Base-by-base conservation (phyloP, 108 stramenopile species). In the Halocafeteria seosinensis region DNA sequence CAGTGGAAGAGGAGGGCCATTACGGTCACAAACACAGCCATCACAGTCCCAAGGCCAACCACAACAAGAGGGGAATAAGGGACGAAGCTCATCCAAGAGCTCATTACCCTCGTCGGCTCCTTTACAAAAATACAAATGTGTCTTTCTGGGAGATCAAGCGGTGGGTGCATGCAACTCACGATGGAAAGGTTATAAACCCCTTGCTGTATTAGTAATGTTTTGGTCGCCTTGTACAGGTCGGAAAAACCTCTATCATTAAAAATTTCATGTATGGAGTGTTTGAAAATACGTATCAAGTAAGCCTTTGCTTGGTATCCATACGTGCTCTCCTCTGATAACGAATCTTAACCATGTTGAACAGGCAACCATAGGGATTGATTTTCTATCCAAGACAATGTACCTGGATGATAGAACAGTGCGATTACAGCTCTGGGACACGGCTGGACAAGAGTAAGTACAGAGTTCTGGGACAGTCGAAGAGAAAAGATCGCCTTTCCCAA, bases 301-400 rank as follows among this genome's bases (percentile, higher is more conserved):
- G 28, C 5, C 9, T 63, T 17, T 42, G 37, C 25, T 9, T n/a
- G n/a, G n/a, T n/a, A n/a, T n/a, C n/a, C n/a, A n/a, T n/a, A n/a
- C n/a, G n/a, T n/a, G n/a, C n/a, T n/a, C n/a, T n/a, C n/a, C n/a
- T n/a, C n/a, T n/a, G n/a, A n/a, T n/a, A n/a, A n/a, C n/a, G n/a
- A n/a, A n/a, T n/a, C n/a, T n/a, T n/a, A n/a, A n/a, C 42, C 42
- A n/a, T 35, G 17, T 35, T 37, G 9, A 13, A 13, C 61, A 73
- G 72, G 93, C 95, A 23, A 97, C 95, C 5, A 97, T 97, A 62
- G 95, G 95, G 1, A 94, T 97, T 70, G 96, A 99, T 71, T 99
- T 99, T 70, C 78, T 96, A 25, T 91, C 90, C 47, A 99, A 99
- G 75, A 95, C 97, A 3, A 76, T 82, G 79, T 81, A 98, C 71